Base-by-base conservation (phyloP, 352 stramenopile species). In the Blastocystis sp. region DNA sequence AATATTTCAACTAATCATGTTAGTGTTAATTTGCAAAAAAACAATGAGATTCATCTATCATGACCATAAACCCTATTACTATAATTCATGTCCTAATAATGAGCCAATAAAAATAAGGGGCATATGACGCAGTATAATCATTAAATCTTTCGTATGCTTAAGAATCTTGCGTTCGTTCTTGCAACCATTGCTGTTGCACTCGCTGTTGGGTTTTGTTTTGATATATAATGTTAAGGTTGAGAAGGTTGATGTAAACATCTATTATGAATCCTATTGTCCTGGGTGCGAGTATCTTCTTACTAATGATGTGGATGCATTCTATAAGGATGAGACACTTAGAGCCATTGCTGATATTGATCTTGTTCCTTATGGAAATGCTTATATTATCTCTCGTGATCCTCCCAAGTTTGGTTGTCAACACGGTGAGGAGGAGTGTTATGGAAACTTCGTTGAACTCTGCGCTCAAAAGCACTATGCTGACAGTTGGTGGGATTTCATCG, bases 401-500 rank as follows among this genome's bases (percentile, higher is more conserved):
- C 78, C 78, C 27, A 76, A 58, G 24, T 89, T 89, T 57, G 15
- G 76, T n/a, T 89, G 78, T 35, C 78, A 89, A 56, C 78, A 89
- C 42, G 78, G 78, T 35, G 78, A 89, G 15, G 58, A 89, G 57
- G 78, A 89, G 66, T 89, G 78, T n/a, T 89, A 89, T 59, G 78
- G 78, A 0, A 89, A 89, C 59, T 79, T 24, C 13, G 30, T 89
- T 19, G 78, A 89, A 37, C 60, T 76, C 13, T 89, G 78, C 33
- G 57, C 78, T 77, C 60, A 79, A 33, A 58, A 76, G 24, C 58
- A 89, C 48, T 79, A 35, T 42, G 57, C 78, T 89, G 78, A 89
- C 13, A 53, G 56, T 13, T 79, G 54, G 53, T 89, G 78, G 73
- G 22, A 78, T 48, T 89, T 89, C 66, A 59, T 89, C 42, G 17